phyloP scores from a whole-genome alignment of 2,329 filamentous ascomycete species.

The Trichophyton mentagrophytes region DNA sequence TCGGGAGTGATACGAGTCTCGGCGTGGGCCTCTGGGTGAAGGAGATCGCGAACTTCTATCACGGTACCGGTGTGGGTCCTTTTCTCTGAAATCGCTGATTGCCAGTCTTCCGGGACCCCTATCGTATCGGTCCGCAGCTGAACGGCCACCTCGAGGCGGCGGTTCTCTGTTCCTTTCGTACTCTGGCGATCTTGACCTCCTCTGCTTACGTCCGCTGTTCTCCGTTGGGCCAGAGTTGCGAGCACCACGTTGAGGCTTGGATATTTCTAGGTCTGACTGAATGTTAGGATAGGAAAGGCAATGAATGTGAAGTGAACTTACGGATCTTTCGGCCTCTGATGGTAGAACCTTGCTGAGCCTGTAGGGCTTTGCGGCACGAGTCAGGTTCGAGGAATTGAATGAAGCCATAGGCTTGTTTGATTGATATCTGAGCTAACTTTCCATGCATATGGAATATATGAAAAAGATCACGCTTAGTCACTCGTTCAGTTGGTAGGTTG shows the following conservation, averaged over 20 bases:
- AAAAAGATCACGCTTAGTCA: slow-evolving; percentile 88
- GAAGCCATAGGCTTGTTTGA: slow-evolving; percentile 94
- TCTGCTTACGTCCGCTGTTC: slow-evolving; percentile 19
- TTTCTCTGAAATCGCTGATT: slow-evolving; percentile 35
- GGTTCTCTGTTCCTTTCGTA: slow-evolving; percentile 34
- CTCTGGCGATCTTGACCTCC: slow-evolving; percentile 53
- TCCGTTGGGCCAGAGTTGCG: slow-evolving; percentile 42
- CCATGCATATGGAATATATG: slow-evolving; percentile 79
- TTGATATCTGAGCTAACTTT: slow-evolving; percentile 80
- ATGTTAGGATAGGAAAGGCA: background rate
- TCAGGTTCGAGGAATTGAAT: slow-evolving; percentile 75
- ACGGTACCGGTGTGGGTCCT: slow-evolving; percentile 19
- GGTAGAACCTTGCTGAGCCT: slow-evolving; percentile 64
- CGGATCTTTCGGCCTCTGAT: slow-evolving; percentile 87
- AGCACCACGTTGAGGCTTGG: slow-evolving; percentile 71
- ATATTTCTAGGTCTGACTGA: slow-evolving; percentile 69
- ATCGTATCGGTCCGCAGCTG: slow-evolving; percentile 34
- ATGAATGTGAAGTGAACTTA: slow-evolving; percentile 40
- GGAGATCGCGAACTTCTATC: background rate
- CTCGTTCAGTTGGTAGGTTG: slow-evolving; percentile 83
- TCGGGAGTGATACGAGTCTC: slow-evolving; percentile 22
- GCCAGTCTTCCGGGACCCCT: slow-evolving; percentile 27
- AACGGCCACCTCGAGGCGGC: slow-evolving; percentile 21
- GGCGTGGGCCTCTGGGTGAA: background rate
- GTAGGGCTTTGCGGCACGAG: slow-evolving; percentile 62